Base-by-base conservation (phyloP, 2,329 filamentous ascomycete genomes). In the Zymoseptoria tritici region DNA sequence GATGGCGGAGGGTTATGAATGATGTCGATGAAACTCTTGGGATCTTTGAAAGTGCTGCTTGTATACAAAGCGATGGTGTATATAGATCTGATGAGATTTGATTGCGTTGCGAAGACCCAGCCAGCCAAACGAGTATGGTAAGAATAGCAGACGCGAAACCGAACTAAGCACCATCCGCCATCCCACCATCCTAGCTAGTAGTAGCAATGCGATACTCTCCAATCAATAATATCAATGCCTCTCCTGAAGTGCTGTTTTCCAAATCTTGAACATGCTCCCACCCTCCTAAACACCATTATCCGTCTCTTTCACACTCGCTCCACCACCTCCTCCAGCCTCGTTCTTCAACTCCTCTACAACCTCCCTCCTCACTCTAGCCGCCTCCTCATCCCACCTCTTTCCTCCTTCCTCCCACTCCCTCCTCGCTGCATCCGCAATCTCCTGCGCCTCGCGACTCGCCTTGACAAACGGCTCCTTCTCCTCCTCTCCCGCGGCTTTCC, bases 381-480 rank as follows among this genome's bases (percentile, higher is more conserved):
- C 87, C 59, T 85, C 82, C 20, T 75, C 77, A 70, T 95, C 90
- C 90, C 92, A 97, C 58, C 82, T 80, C 55, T 80, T 82, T 8
- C 83, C 80, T n/a, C 81, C 79, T 55, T 80, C 79, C 53, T 85
- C 84, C 73, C 84, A 91, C 21, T 79, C 79, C 16, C 78, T 79
- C 57, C 88, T 70, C 6, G 81, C 81, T 46, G 80, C 78, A 26
- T 78, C 78, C 65, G 91, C 89, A 1, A 76, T 79, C 59, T 81
- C 79, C 72, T 92, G 92, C 66, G 90, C 87, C 56, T 81, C 81
- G 57, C 86, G 81, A 3, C 89, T 89, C 71, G 87, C 82, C 26
- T 91, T 86, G 54, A 92, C 82, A 69, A 89, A 97, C 0, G 91
- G 92, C 70, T 83, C 81, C 70, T 88, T 90, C 66, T 85, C 82